Percentiles rank a stretch among this genome's conserved stretches.
phyloP scores from a whole-genome alignment of 2,329 filamentous ascomycete genomes.

The Tetracladium maxilliforme region DNA sequence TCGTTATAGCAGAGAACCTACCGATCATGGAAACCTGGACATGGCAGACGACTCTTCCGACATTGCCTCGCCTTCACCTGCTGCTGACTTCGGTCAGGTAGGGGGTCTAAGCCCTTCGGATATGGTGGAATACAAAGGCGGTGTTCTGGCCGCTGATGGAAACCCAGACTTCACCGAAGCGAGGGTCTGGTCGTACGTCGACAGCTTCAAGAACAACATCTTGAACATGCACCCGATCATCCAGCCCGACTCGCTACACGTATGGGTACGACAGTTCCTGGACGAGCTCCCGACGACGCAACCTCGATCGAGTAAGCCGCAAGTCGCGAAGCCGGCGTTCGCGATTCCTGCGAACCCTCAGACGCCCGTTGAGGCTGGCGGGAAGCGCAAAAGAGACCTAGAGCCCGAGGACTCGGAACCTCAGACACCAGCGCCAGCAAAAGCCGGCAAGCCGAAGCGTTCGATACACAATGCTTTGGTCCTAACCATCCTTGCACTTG shows the following conservation, averaged over 20 bases:
- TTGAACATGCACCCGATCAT: slow-evolving; percentile 53
- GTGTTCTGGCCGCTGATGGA: slow-evolving; percentile 19
- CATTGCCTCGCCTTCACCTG: slow-evolving; percentile 36
- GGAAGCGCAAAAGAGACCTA: slow-evolving; percentile 15
- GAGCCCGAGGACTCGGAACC: slow-evolving; percentile 9
- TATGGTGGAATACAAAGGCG: slow-evolving; percentile 1
- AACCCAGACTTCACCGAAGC: slow-evolving; percentile 37
- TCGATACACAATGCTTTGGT: slow-evolving; percentile 72
- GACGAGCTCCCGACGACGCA: slow-evolving; percentile 24
- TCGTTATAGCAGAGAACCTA: slow-evolving; percentile 15
- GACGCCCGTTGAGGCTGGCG: slow-evolving; percentile 14
- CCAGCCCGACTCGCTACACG: slow-evolving; percentile 33
- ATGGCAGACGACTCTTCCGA: slow-evolving; percentile 32
- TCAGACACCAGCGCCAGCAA: slow-evolving; percentile 16
- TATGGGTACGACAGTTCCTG: too few species aligned
- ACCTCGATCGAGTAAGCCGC: slow-evolving; percentile 6
- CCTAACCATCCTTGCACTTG: slow-evolving; percentile 70
- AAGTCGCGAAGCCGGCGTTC: too few species aligned
- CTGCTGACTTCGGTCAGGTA: slow-evolving; percentile 33
- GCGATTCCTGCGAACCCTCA: too few species aligned
- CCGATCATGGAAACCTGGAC: slow-evolving; percentile 24
- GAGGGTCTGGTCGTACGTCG: slow-evolving; percentile 36
- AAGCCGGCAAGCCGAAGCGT: slow-evolving; percentile 37
- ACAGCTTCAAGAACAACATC: slow-evolving; percentile 44
- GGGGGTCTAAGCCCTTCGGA: slow-evolving; percentile 20